Evolutionary conservation across 352 stramenopile species (phyloP).

Genomic region (Globisporangium carolinianum): DNA sequence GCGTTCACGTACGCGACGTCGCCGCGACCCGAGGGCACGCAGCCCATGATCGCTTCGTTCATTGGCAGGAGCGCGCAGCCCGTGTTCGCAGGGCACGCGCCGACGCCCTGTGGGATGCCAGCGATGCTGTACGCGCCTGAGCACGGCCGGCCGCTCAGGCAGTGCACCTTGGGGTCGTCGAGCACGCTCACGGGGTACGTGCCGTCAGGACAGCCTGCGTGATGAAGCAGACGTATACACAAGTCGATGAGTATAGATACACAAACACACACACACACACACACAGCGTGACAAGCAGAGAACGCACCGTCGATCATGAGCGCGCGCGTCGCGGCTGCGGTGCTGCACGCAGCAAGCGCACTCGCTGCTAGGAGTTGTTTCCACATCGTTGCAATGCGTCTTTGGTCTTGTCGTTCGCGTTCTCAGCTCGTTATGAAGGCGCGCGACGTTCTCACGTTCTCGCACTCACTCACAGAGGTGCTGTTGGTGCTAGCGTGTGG

Average conservation of each 20-base stretch:
- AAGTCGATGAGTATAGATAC: neutral
- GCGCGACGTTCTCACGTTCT: neutral
- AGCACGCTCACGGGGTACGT: conserved; percentile 63
- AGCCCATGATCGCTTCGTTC: conserved; percentile 62
- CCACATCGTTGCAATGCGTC: conserved; percentile 8
- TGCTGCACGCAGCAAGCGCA: conserved; percentile 5
- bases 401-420: neutral
- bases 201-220: conserved; percentile 32
- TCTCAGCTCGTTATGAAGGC: neutral
- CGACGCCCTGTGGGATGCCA: conserved; percentile 38
- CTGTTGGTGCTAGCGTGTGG: neutral
- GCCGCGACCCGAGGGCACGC: conserved; percentile 31
- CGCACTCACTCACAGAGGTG: neutral
- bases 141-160: conserved; percentile 41
- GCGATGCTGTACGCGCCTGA: conserved; percentile 50
- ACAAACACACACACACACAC: neutral
- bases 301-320: conserved; percentile 15
- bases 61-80: conserved; percentile 55
- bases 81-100: conserved; percentile 41
- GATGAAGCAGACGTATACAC: neutral
- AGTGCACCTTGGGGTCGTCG: conserved; percentile 45
- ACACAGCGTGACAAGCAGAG: neutral
- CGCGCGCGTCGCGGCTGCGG: conserved; percentile 1
- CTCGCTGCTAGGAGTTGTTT: conserved; percentile 6
- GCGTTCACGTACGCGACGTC: conserved; percentile 69